These are phyloP conservation scores for Cryphonectria nitschkei DNA, from an alignment of 2,329 filamentous ascomycete species.

Conservation along the genomic window DNA sequence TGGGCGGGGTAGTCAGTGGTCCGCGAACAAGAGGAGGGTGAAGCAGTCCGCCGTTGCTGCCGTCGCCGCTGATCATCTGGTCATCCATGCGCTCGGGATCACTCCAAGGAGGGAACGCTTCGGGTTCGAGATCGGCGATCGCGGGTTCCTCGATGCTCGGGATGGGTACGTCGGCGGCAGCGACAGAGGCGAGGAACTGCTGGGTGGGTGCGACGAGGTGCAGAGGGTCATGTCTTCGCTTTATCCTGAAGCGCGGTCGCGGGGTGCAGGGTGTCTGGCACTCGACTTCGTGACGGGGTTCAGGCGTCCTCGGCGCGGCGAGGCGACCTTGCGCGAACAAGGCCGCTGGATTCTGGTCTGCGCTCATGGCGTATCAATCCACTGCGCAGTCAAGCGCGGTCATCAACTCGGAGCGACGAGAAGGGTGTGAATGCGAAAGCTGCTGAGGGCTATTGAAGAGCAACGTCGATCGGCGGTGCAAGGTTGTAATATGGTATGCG, in stretches of 20 bases:
- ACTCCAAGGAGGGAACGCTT: constrained; percentile 41
- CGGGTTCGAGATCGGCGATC: constrained; percentile 32
- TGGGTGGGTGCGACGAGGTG: constrained; percentile 62
- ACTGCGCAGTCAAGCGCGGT: constrained; percentile 7
- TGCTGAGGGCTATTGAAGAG: constrained; percentile 12
- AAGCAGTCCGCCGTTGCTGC: constrained; percentile 33
- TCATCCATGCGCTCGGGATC: constrained; percentile 42
- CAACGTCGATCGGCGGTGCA: constrained; percentile 1
- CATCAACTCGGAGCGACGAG: constrained; percentile 14
- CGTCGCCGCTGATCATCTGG: constrained; percentile 25
- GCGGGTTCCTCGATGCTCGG: constrained; percentile 66
- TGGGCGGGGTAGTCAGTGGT: constrained; percentile 57
- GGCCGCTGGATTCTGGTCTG: constrained; percentile 18
- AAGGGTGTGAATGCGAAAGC: constrained; percentile 2
- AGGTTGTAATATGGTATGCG: neutral
- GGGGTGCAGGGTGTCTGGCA: constrained; percentile 52
- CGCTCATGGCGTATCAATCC: constrained; percentile 26
- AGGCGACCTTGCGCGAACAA: constrained; percentile 46
- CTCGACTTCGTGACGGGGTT: constrained; percentile 48
- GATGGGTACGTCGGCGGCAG: constrained; percentile 65
- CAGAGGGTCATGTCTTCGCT: constrained; percentile 55
- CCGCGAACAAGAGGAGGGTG: constrained; percentile 40
- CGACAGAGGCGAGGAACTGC: constrained; percentile 69
- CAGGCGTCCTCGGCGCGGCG: constrained; percentile 54
- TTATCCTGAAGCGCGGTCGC: constrained; percentile 58